Percentiles rank a stretch among this genome's conserved stretches.
Evolutionary conservation across 2,329 filamentous ascomycete species (phyloP).

Genomic region (Saccharata proteae): DNA sequence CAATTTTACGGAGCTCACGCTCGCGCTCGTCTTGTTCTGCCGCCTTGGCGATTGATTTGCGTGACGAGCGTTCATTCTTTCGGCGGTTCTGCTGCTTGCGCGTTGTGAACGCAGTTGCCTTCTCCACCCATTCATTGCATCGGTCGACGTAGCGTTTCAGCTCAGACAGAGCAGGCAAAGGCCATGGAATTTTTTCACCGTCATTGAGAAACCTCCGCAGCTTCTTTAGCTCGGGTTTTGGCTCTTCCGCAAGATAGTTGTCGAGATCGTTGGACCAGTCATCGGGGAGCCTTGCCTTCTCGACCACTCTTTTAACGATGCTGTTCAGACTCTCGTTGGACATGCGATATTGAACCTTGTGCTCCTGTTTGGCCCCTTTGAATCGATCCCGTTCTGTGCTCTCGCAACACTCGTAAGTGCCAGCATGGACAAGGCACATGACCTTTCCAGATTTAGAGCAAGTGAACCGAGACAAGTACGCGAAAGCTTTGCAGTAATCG

Average conservation of each 20-base stretch:
- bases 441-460: conserved; percentile 73
- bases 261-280: conserved; percentile 85
- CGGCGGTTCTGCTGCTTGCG: conserved; percentile 95
- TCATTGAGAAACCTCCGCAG: conserved; percentile 76
- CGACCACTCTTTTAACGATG: conserved; percentile 63
- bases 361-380: conserved; percentile 41
- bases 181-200: conserved; percentile 91
- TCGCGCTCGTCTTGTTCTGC: conserved; percentile 75
- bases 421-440: conserved; percentile 72
- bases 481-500: conserved; percentile 80
- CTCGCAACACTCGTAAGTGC: conserved; percentile 69
- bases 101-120: conserved; percentile 90
- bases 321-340: conserved; percentile 56
- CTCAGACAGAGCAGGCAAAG: conserved; percentile 68
- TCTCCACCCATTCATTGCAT: conserved; percentile 96
- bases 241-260: conserved; percentile 69
- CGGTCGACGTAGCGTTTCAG: conserved; percentile 85
- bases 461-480: conserved; percentile 80
- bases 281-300: conserved; percentile 78
- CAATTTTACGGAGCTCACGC: conserved; percentile 74
- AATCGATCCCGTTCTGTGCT: conserved; percentile 54
- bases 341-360: conserved; percentile 67
- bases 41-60: conserved; percentile 53
- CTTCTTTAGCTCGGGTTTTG: conserved; percentile 73
- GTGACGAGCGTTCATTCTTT: conserved; percentile 84